Percentiles rank a stretch among this genome's conserved stretches.
These are phyloP conservation scores for Zasmidium angulare DNA, from an alignment of 2,329 filamentous ascomycete genomes.

Conservation along the genomic window DNA sequence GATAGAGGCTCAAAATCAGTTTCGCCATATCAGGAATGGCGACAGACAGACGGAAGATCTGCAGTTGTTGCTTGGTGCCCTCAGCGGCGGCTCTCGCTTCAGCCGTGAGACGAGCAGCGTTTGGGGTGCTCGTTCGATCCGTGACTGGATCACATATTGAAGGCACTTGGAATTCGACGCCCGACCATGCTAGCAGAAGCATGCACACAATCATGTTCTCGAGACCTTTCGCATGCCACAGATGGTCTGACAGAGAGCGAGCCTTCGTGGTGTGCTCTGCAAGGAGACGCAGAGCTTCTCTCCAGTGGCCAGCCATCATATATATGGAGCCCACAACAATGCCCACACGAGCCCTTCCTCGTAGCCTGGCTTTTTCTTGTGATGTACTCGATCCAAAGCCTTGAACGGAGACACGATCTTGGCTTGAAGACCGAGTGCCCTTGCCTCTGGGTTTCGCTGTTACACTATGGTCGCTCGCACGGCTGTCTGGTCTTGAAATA, in stretches of 20 bases:
- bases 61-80: constrained; percentile 26
- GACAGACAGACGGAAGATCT: constrained; percentile 51
- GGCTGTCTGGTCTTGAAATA: constrained; percentile 38
- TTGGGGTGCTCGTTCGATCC: constrained; percentile 27
- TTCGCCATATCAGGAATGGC: constrained; percentile 73
- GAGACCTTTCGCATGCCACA: constrained; percentile 97
- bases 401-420: constrained; percentile 61
- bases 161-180: constrained; percentile 74
- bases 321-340: constrained; percentile 83
- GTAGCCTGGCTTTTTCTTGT: constrained; percentile 64
- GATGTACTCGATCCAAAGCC: constrained; percentile 64
- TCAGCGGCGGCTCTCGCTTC: constrained; percentile 24
- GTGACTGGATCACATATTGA: constrained; percentile 33
- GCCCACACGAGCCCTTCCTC: constrained; percentile 74
- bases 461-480: constrained; percentile 23
- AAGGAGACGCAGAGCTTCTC: constrained; percentile 80
- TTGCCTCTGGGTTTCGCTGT: constrained; percentile 17
- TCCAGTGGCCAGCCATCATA: constrained; percentile 86
- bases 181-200: constrained; percentile 79
- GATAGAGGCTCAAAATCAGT: constrained; percentile 71
- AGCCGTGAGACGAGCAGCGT: constrained; percentile 25
- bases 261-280: constrained; percentile 75
- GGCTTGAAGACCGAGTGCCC: constrained; percentile 33
- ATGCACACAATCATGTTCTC: constrained; percentile 84
- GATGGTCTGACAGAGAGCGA: constrained; percentile 78